These are phyloP conservation scores for Coniochaeta sp. DNA, from an alignment of 2,329 filamentous ascomycete species.

Conservation along the genomic window DNA sequence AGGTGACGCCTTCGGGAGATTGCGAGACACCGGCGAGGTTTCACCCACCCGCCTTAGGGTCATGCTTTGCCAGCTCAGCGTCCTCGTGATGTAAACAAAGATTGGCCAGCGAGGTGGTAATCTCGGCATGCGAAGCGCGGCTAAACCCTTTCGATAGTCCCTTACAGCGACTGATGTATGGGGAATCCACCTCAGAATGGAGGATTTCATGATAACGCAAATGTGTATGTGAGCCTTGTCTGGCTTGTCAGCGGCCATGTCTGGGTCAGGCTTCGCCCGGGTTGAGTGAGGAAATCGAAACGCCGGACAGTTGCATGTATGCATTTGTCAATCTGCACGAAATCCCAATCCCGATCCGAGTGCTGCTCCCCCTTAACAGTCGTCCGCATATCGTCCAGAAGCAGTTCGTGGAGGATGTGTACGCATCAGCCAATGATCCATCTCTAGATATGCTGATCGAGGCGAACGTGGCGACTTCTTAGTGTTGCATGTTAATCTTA, in stretches of 20 bases:
- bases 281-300: background rate
- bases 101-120: constrained; percentile 1
- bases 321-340: background rate
- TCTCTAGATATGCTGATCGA: background rate
- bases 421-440: background rate
- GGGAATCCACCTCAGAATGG: background rate
- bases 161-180: background rate
- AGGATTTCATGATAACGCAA: background rate
- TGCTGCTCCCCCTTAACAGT: background rate
- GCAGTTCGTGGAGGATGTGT: background rate
- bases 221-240: background rate
- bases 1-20: background rate
- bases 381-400: background rate
- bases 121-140: background rate
- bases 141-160: constrained; percentile 3
- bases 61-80: constrained; percentile 9
- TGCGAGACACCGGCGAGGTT: background rate
- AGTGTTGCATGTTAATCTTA: background rate
- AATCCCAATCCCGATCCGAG: background rate
- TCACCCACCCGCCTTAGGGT: constrained; percentile 3
- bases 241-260: background rate
- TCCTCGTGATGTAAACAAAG: background rate
- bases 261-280: background rate
- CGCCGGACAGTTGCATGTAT: background rate
- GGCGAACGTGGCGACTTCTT: background rate